Evolutionary conservation across 495 filamentous ascomycete genomes (phyloP).

Genomic region (Neurospora discreta): DNA sequence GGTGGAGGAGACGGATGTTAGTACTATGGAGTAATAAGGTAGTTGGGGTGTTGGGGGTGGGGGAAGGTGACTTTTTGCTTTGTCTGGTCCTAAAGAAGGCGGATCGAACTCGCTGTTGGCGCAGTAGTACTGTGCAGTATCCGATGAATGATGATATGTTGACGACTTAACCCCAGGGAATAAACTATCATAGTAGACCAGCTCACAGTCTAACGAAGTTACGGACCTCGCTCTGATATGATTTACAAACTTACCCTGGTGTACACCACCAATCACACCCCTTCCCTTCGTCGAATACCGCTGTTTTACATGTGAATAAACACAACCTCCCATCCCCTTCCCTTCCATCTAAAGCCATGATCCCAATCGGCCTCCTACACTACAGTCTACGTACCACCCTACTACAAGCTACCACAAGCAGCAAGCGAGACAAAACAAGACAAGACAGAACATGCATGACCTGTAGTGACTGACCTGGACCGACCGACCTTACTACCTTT

Average conservation of each 20-base stretch:
- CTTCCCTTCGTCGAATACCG: too few relatives aligned
- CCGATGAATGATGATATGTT: neutral
- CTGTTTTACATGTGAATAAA: neutral
- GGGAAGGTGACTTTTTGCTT: neutral
- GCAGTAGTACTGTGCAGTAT: too few relatives aligned
- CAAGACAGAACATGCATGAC: neutral
- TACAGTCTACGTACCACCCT: neutral
- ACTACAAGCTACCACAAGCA: neutral
- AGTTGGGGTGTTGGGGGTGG: neutral
- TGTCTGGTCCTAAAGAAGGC: neutral
- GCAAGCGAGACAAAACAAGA: neutral
- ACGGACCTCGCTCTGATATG: too few relatives aligned
- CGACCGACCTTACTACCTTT: neutral
- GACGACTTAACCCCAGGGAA: neutral
- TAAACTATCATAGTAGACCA: neutral
- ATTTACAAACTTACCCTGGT: neutral
- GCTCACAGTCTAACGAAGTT: neutral
- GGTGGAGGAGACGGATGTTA: constrained; percentile 64
- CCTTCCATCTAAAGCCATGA: neutral
- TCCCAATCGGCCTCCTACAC: neutral
- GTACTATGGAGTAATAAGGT: constrained; percentile 41
- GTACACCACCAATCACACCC: neutral
- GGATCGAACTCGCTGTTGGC: neutral
- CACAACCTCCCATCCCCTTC: neutral
- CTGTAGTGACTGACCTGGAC: neutral